phyloP scores from a whole-genome alignment of 176 grass and related monocot species.

The Bonia amplexicaulis region DNA sequence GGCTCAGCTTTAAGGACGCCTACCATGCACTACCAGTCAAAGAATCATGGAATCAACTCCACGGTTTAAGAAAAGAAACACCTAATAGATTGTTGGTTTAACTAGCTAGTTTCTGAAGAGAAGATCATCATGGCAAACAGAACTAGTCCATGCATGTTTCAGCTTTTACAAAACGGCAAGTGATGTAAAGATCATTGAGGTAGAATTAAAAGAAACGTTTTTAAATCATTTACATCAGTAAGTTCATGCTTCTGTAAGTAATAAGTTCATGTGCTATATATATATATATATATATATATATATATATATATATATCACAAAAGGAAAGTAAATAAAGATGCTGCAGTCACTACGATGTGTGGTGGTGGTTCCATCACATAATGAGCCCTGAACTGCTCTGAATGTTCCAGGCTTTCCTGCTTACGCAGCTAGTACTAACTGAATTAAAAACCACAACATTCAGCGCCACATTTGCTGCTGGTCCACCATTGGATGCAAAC shows the following conservation, averaged over 20 bases:
- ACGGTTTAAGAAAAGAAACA: slow-evolving; percentile 2
- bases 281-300: slow-evolving; percentile 15
- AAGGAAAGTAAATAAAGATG: slow-evolving; percentile 25
- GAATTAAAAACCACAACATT: slow-evolving; percentile 31
- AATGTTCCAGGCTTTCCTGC: slow-evolving; percentile 36
- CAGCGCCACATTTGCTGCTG: not conserved
- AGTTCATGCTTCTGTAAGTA: not conserved
- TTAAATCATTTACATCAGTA: not conserved
- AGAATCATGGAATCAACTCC: slow-evolving; percentile 21
- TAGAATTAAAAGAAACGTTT: not conserved
- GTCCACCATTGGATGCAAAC: not conserved
- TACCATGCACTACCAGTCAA: slow-evolving; percentile 16
- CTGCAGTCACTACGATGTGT: not conserved
- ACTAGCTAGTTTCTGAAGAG: not conserved
- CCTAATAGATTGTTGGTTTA: not conserved
- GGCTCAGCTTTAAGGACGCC: slow-evolving; percentile 36
- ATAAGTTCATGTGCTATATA: slow-evolving; percentile 23
- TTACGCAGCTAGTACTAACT: slow-evolving; percentile 7
- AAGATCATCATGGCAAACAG: not conserved
- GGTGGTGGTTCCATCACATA: slow-evolving; percentile 31
- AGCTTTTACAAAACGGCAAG: slow-evolving; percentile 6
- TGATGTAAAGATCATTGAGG: not conserved
- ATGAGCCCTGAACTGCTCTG: slow-evolving; percentile 39
- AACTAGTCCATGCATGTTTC: not conserved
- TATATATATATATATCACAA: slow-evolving; percentile 24